A percentile compares a stretch with the other conserved stretches of the same genome.
Evolutionary conservation across 352 stramenopile genomes (phyloP).

Genomic region (Blastocystis sp.): DNA sequence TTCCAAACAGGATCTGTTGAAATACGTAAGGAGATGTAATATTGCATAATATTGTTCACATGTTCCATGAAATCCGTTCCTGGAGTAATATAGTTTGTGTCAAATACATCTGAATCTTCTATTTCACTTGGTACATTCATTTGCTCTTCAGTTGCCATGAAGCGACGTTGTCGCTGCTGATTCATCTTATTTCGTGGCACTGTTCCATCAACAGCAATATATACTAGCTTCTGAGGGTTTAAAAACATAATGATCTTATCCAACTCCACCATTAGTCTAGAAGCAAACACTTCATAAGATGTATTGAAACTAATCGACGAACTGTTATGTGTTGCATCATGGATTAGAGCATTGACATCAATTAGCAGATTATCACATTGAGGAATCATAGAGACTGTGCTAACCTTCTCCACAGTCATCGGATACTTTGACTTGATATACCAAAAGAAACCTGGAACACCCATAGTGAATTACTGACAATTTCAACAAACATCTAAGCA

Average conservation of each 20-base stretch:
- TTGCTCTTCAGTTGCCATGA: slow-evolving; percentile 57
- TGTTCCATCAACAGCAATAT: slow-evolving; percentile 8
- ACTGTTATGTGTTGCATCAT: not conserved
- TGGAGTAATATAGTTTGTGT: slow-evolving; percentile 98
- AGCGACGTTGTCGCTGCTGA: slow-evolving; percentile 5
- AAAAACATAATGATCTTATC: slow-evolving; percentile 40
- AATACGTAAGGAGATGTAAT: slow-evolving; percentile 85
- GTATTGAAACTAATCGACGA: not conserved
- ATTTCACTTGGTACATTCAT: slow-evolving; percentile 78
- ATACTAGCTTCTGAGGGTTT: slow-evolving; percentile 53
- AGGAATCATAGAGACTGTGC: not conserved
- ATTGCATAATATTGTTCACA: slow-evolving; percentile 78
- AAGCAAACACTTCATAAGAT: not conserved
- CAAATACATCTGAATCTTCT: slow-evolving; percentile 79
- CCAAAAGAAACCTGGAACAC: slow-evolving; percentile 14
- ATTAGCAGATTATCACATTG: slow-evolving; percentile 61
- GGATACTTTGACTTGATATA: slow-evolving; percentile 27
- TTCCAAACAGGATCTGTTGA: slow-evolving; percentile 89
- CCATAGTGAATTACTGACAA: not conserved
- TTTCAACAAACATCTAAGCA: not conserved
- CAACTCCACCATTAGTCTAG: slow-evolving; percentile 13
- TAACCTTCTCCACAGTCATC: slow-evolving; percentile 14
- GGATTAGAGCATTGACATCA: slow-evolving; percentile 42
- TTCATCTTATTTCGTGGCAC: slow-evolving; percentile 46
- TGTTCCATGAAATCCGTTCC: slow-evolving; percentile 95